These are phyloP conservation scores for Boletus speciosus DNA, from an alignment of 768 basidiomycete species.

Conservation along the genomic window DNA sequence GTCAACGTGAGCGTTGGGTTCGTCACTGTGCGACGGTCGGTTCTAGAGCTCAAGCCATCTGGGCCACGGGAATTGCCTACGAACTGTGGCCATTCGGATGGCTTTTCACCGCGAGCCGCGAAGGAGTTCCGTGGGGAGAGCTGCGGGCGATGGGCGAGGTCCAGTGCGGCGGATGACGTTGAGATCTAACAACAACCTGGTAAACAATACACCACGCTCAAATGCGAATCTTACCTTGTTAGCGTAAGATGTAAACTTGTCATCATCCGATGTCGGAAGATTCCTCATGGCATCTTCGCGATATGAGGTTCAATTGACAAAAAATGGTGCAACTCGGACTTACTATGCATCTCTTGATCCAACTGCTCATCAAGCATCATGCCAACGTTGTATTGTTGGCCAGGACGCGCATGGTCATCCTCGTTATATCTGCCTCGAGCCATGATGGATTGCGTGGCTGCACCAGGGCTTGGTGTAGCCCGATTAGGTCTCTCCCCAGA, in stretches of 20 bases:
- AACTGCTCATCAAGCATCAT: slow-evolving; percentile 93
- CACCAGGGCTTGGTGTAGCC: slow-evolving; percentile 53
- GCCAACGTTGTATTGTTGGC: slow-evolving; percentile 71
- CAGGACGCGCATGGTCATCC: slow-evolving; percentile 57
- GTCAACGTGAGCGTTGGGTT: slow-evolving; percentile 69
- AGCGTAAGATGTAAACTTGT: slow-evolving; percentile 70
- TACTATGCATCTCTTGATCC: slow-evolving; percentile 93
- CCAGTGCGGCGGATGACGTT: slow-evolving; percentile 86
- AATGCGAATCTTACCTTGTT: slow-evolving; percentile 50
- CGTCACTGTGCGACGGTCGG: slow-evolving; percentile 69
- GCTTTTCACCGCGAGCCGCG: slow-evolving; percentile 58
- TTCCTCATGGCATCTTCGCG: slow-evolving; percentile 80
- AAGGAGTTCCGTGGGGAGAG: slow-evolving; percentile 67
- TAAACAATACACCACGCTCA: slow-evolving; percentile 1
- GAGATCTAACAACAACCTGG: slow-evolving; percentile 51
- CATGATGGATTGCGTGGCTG: slow-evolving; percentile 52
- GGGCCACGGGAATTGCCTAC: slow-evolving; percentile 57
- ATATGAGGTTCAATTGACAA: slow-evolving; percentile 16
- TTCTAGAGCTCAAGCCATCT: slow-evolving; percentile 51
- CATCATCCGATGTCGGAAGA: slow-evolving; percentile 83
- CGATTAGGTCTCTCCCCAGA: slow-evolving; percentile 57
- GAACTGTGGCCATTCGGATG: slow-evolving; percentile 96
- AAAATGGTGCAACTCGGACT: slow-evolving; percentile 28
- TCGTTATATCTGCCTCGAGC: slow-evolving; percentile 52
- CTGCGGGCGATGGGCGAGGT: slow-evolving; percentile 86